Base-by-base conservation (phyloP, 352 stramenopile genomes). In the Phytophthora pluvialis region DNA sequence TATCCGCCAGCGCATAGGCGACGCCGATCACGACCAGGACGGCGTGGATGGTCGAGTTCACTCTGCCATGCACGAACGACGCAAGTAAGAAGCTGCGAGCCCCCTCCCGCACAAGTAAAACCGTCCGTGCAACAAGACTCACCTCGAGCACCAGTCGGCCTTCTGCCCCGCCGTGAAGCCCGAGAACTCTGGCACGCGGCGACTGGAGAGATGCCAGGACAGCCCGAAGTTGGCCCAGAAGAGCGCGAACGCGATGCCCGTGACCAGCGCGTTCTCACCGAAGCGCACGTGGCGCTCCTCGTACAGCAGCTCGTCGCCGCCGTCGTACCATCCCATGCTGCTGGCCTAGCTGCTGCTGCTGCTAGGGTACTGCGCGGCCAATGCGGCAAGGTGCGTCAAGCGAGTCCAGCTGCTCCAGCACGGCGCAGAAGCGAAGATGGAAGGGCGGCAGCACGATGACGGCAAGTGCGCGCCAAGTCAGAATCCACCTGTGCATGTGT, bases 131-230 rank as follows among this genome's bases (percentile, higher is more conserved):
- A 21, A 8, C 31, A 36, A 18, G 26, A 76, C 81, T 35, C 59
- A 93, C 85, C 83, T 72, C 5, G 85, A 94, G 59, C 85, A 94
- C 85, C 85, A 94, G 64, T 94, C 85, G 3, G 85, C 85, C 52
- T 92, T 94, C 39, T 90, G 71, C n/a, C 67, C 80, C 10, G 78
- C 46, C 4, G 80, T 82, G 60, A 94, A 94, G 44, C 26, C 52
- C 4, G 70, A 51, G 44, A 94, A 94, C 60, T 90, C 83, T 3
- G 80, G 66, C 28, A 92, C 72, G 47, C 72, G 73, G 31, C 73
- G 77, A 65, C 50, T 77, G 3, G 80, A 92, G 8, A 85, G 50
- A 59, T 76, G 60, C 85, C 85, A 92, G 10, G 85, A 85, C 35
- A 81, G 47, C 1, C 67, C 74, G 44, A 94, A 94, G 38, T 83